Evolutionary conservation across 805 yeast genomes (phyloP).

Genomic region (Sungouiella thailandica): DNA sequence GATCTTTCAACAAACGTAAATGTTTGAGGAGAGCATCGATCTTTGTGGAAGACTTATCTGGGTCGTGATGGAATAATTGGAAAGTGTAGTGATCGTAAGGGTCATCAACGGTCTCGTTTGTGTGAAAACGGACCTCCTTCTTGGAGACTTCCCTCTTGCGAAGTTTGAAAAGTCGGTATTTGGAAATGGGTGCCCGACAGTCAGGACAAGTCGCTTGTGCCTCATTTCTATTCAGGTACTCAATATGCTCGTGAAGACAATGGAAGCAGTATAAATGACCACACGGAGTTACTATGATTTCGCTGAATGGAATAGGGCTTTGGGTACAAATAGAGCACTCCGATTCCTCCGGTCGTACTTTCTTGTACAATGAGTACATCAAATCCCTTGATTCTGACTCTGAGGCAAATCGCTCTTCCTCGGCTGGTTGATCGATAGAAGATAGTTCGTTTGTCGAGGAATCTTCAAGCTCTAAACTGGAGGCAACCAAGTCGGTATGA

Average conservation of each 20-base stretch:
- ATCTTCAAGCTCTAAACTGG: conserved; percentile 50
- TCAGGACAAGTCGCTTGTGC: conserved; percentile 63
- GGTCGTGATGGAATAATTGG: conserved; percentile 40
- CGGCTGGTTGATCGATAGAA: conserved; percentile 10
- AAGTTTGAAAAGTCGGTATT: conserved; percentile 44
- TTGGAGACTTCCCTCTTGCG: conserved; percentile 19
- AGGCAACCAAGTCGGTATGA: conserved; percentile 63
- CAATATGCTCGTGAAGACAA: conserved; percentile 72
- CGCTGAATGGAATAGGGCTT: conserved; percentile 51
- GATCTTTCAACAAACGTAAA: conserved; percentile 47
- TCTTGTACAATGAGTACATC: conserved; percentile 25
- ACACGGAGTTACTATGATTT: conserved; percentile 66
- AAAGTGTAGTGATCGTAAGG: conserved; percentile 21
- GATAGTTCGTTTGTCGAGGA: conserved; percentile 25
- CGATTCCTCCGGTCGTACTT: conserved; percentile 35
- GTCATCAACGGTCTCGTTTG: conserved; percentile 19
- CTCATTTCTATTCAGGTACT: conserved; percentile 48
- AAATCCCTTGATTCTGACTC: conserved; percentile 17
- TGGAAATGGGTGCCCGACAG: conserved; percentile 58
- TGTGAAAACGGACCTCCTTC: conserved; percentile 27
- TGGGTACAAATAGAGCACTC: conserved; percentile 88
- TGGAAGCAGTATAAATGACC: conserved; percentile 73
- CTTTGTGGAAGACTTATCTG: conserved; percentile 63
- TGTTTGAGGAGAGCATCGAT: conserved; percentile 63
- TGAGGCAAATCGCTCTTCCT: conserved; percentile 15